Evolutionary conservation across 1,284 basidiomycete genomes (phyloP).

Genomic region (Clitocybe nebularis): DNA sequence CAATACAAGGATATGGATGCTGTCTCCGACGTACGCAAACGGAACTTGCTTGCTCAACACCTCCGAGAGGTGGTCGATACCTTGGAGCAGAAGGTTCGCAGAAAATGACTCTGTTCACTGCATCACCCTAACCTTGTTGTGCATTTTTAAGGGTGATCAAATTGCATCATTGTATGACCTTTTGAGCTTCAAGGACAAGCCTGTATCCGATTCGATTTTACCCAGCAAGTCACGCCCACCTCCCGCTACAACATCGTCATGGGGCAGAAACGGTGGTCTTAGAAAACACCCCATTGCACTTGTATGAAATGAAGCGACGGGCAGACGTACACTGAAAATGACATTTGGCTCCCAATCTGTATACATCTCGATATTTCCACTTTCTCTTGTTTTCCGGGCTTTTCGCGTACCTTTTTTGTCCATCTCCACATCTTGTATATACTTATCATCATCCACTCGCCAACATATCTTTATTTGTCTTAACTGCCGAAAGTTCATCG

Average conservation of each 20-base stretch:
- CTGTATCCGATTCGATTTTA: slow-evolving; percentile 31
- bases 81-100: slow-evolving; percentile 76
- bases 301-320: slow-evolving; percentile 7
- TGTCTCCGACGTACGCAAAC: slow-evolving; percentile 70
- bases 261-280: slow-evolving; percentile 7
- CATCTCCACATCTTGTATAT: neutral
- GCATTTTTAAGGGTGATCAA: slow-evolving; percentile 69
- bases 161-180: slow-evolving; percentile 82
- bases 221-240: slow-evolving; percentile 19
- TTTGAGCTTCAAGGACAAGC: slow-evolving; percentile 69
- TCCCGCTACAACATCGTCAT: slow-evolving; percentile 10
- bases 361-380: neutral
- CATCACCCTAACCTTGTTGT: slow-evolving; percentile 6
- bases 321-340: neutral
- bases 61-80: slow-evolving; percentile 86
- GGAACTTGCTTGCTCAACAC: slow-evolving; percentile 80
- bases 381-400: neutral
- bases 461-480: too few relatives aligned
- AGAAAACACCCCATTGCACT: slow-evolving; percentile 7
- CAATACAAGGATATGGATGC: slow-evolving; percentile 88
- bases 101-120: neutral
- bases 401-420: neutral
- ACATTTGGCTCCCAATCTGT: neutral
- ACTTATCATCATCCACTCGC: slow-evolving; percentile 2
- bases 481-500: too few relatives aligned